These are phyloP conservation scores for Magnolia officinalis DNA, from an alignment of 164 flowering plant species.

Conservation along the genomic window DNA sequence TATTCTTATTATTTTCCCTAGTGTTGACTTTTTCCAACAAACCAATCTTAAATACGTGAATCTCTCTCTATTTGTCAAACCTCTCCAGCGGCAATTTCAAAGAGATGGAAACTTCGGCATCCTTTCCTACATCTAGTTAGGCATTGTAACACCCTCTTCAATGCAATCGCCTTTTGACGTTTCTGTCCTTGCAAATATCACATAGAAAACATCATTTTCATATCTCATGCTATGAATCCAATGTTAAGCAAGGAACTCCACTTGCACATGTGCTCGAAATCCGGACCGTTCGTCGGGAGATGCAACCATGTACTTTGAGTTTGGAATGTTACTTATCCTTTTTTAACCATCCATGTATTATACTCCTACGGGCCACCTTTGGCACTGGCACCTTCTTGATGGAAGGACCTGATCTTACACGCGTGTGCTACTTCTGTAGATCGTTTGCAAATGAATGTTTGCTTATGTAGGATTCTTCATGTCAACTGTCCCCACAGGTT, in stretches of 20 bases:
- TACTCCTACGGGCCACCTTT: no score
- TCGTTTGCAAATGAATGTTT: no score
- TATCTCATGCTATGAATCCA: neutral
- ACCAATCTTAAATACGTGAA: neutral
- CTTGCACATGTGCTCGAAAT: neutral
- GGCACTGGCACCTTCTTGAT: no score
- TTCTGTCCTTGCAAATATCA: neutral
- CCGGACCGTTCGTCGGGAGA: neutral
- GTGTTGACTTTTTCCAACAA: conserved; percentile 7
- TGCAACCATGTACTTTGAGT: neutral
- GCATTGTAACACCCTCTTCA: neutral
- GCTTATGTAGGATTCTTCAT: no score
- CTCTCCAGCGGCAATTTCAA: conserved; percentile 3
- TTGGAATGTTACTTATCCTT: neutral
- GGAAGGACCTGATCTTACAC: no score
- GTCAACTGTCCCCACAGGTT: no score
- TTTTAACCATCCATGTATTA: no score
- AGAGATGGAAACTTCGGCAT: conserved; percentile 15
- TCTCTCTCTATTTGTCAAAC: conserved; percentile 6
- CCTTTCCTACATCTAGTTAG: neutral
- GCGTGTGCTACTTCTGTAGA: no score
- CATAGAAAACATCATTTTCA: neutral
- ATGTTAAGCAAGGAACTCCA: neutral
- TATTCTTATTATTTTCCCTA: neutral
- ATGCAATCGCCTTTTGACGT: neutral